phyloP scores from a whole-genome alignment of 2,329 filamentous ascomycete species.

The Rhynchosporium agropyri region DNA sequence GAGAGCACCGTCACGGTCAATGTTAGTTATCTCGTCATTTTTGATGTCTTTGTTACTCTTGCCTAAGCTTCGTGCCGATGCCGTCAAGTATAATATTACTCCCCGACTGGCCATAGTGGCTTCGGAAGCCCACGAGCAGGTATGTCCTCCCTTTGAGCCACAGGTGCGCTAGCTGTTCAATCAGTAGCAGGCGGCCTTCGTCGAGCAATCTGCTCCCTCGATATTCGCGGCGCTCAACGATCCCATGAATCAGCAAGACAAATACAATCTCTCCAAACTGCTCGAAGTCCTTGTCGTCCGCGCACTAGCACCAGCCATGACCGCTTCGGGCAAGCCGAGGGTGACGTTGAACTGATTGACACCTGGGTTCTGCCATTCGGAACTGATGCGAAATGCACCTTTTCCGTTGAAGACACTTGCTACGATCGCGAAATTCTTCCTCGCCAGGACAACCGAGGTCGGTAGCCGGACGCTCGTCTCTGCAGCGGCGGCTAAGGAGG shows the following conservation, averaged over 20 bases:
- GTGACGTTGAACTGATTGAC: constrained; percentile 43
- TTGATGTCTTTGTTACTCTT: constrained; percentile 40
- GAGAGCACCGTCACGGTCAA: constrained; percentile 40
- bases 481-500: constrained; percentile 37
- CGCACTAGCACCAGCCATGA: constrained; percentile 39
- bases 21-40: constrained; percentile 41
- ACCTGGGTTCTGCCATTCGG: constrained; percentile 43
- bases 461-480: constrained; percentile 44
- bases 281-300: constrained; percentile 42
- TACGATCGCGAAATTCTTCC: constrained; percentile 34
- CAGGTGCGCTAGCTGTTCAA: background rate
- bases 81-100: constrained; percentile 28
- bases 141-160: constrained; percentile 13
- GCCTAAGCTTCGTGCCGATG: constrained; percentile 36
- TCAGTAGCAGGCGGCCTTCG: constrained; percentile 35
- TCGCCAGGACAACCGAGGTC: constrained; percentile 42
- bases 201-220: constrained; percentile 28
- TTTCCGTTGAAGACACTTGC: constrained; percentile 35
- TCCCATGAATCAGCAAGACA: constrained; percentile 34
- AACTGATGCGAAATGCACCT: constrained; percentile 40
- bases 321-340: constrained; percentile 31
- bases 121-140: constrained; percentile 38
- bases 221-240: constrained; percentile 35
- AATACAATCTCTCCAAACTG: constrained; percentile 44
- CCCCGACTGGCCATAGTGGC: constrained; percentile 36